Evolutionary conservation across 2,329 filamentous ascomycete genomes (phyloP).

Genomic region (Fusarium sambucinum): DNA sequence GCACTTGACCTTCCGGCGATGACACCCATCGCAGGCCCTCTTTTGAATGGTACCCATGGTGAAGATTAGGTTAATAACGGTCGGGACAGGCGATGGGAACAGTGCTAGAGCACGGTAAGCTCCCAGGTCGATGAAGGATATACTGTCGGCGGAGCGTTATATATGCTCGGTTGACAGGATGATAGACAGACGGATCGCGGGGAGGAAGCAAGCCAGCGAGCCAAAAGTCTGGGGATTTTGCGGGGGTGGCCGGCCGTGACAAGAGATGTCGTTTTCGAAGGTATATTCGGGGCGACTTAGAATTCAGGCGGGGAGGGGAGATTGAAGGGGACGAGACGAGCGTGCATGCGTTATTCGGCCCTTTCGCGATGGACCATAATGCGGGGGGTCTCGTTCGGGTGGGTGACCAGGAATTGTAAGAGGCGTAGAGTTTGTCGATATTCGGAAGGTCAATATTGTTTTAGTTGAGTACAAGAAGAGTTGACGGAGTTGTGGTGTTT

Average conservation of each 20-base stretch:
- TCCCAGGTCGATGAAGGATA: conserved; percentile 14
- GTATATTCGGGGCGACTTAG: conserved; percentile 44
- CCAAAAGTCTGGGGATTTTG: conserved; percentile 50
- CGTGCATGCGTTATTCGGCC: conserved; percentile 55
- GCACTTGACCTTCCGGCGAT: conserved; percentile 80
- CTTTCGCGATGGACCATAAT: conserved; percentile 53
- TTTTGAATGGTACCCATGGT: conserved; percentile 64
- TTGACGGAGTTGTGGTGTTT: conserved; percentile 4
- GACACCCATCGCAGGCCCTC: conserved; percentile 78
- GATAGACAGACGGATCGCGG: conserved; percentile 21
- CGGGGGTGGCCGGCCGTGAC: conserved; percentile 45
- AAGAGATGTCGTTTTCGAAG: conserved; percentile 38
- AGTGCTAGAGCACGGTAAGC: conserved; percentile 9
- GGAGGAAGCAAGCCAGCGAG: conserved; percentile 31
- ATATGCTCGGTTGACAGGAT: conserved; percentile 22
- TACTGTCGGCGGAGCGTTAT: conserved; percentile 2
- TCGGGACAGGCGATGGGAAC: conserved; percentile 9
- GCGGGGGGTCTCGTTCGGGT: conserved; percentile 46
- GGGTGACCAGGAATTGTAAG: conserved; percentile 29
- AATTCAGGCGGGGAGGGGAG: conserved; percentile 37
- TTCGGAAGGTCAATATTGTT: conserved; percentile 4
- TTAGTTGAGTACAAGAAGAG: not conserved
- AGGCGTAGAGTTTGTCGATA: conserved; percentile 12
- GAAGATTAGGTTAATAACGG: conserved; percentile 26
- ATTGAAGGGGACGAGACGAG: conserved; percentile 38